These are phyloP conservation scores for Wickerhamiella infanticola DNA, from an alignment of 1,139 yeast species.

Conservation along the genomic window DNA sequence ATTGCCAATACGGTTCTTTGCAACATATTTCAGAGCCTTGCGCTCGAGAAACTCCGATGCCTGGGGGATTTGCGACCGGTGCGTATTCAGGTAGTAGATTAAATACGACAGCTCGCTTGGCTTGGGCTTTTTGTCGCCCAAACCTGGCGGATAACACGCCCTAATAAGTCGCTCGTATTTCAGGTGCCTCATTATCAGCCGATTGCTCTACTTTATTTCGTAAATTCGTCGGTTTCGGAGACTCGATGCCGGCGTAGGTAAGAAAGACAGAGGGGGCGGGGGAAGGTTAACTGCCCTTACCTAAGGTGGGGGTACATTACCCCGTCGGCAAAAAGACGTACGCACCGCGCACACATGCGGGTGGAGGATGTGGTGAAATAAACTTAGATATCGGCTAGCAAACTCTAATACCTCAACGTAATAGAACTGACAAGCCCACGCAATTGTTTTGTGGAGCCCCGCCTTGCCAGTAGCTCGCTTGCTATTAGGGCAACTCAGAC, in stretches of 20 bases:
- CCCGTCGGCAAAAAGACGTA: too few relatives aligned
- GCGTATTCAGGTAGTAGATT: slow-evolving; percentile 79
- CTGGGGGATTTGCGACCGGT: slow-evolving; percentile 76
- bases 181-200: not conserved
- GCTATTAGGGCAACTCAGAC: too few relatives aligned
- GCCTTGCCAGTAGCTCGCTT: too few relatives aligned
- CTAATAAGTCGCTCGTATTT: slow-evolving; percentile 53
- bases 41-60: slow-evolving; percentile 57
- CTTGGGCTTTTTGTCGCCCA: slow-evolving; percentile 76
- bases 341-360: too few relatives aligned
- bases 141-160: slow-evolving; percentile 89
- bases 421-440: too few relatives aligned
- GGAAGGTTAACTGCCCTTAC: not conserved
- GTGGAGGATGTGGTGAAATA: too few relatives aligned
- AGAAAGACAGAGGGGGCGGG: not conserved
- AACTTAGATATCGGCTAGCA: too few relatives aligned
- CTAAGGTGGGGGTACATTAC: not conserved
- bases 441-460: too few relatives aligned
- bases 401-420: too few relatives aligned
- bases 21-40: slow-evolving; percentile 48
- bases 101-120: slow-evolving; percentile 81
- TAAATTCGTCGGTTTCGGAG: too few relatives aligned
- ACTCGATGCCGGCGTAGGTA: not conserved
- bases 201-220: too few relatives aligned
- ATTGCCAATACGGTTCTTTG: slow-evolving; percentile 55